These are phyloP conservation scores for Oryza glumipatula DNA, from an alignment of 176 grass and related monocot genomes.

Conservation along the genomic window DNA sequence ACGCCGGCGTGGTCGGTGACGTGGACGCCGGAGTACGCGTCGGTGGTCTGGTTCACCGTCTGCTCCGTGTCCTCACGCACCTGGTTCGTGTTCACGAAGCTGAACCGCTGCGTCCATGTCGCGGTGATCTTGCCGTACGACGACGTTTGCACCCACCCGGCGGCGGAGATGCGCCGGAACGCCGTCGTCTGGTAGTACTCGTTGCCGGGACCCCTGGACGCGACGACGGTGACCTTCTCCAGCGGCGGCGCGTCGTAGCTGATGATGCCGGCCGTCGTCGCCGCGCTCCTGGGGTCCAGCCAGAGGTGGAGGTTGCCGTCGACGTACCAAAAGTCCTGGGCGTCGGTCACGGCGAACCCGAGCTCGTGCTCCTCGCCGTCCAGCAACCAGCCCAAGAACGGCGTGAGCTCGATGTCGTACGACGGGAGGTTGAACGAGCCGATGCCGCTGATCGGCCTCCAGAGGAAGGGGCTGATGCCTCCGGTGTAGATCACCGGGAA, in stretches of 20 bases:
- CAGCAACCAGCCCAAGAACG: constrained; percentile 62
- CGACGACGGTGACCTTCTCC: background rate
- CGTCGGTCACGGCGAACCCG: constrained; percentile 63
- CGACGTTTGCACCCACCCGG: constrained; percentile 69
- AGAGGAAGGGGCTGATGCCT: constrained; percentile 65
- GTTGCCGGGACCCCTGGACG: constrained; percentile 32
- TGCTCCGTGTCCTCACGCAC: constrained; percentile 6
- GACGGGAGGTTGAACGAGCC: constrained; percentile 86
- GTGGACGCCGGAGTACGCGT: constrained; percentile 53
- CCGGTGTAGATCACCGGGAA: constrained; percentile 88
- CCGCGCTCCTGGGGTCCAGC: constrained; percentile 55
- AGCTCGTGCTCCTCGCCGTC: constrained; percentile 68
- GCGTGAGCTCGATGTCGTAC: constrained; percentile 84
- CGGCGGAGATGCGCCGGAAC: constrained; percentile 49
- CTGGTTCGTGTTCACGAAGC: constrained; percentile 57
- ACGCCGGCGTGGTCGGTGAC: constrained; percentile 41
- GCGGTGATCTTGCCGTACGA: constrained; percentile 79
- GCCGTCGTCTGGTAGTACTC: constrained; percentile 56
- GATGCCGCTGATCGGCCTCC: constrained; percentile 79
- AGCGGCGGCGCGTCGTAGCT: constrained; percentile 63
- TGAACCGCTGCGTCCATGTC: constrained; percentile 56
- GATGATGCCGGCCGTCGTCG: constrained; percentile 44
- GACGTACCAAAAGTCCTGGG: constrained; percentile 60
- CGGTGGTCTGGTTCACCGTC: constrained; percentile 69
- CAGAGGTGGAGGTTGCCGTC: constrained; percentile 94